Percentiles rank a stretch among this genome's conserved stretches.
phyloP scores from a whole-genome alignment of 805 yeast genomes.

The Starmerella kuoi region DNA sequence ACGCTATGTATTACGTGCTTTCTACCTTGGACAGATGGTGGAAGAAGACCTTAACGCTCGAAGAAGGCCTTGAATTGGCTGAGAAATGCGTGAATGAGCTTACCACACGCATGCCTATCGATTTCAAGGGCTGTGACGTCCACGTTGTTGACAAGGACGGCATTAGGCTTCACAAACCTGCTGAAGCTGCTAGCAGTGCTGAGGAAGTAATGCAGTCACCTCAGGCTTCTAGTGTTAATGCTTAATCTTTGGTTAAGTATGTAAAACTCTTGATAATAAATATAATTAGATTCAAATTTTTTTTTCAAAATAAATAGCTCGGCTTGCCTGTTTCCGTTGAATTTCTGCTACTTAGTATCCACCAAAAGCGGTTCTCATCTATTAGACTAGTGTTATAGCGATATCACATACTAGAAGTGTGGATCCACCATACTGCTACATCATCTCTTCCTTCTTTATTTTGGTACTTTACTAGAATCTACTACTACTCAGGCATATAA shows the following conservation, averaged over 20 bases:
- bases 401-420: too few relatives aligned
- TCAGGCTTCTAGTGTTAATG: neutral
- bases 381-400: too few relatives aligned
- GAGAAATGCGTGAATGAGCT: constrained; percentile 66
- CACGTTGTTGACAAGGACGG: constrained; percentile 58
- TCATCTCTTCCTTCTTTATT: too few relatives aligned
- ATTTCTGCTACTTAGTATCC: too few relatives aligned
- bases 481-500: too few relatives aligned
- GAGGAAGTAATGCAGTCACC: neutral
- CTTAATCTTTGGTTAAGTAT: neutral
- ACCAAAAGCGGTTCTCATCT: too few relatives aligned
- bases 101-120: constrained; percentile 76
- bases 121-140: constrained; percentile 74
- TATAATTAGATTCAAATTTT: too few relatives aligned
- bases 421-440: too few relatives aligned
- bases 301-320: too few relatives aligned
- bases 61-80: constrained; percentile 68
- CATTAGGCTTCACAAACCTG: constrained; percentile 27
- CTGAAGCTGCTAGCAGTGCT: neutral
- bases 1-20: constrained; percentile 90
- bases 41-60: constrained; percentile 57
- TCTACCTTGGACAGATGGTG: constrained; percentile 86
- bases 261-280: too few relatives aligned
- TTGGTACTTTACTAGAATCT: too few relatives aligned
- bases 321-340: too few relatives aligned